Conservation (phyloP, 352 stramenopile species). For the Globisporangium heterothallicum region DNA sequence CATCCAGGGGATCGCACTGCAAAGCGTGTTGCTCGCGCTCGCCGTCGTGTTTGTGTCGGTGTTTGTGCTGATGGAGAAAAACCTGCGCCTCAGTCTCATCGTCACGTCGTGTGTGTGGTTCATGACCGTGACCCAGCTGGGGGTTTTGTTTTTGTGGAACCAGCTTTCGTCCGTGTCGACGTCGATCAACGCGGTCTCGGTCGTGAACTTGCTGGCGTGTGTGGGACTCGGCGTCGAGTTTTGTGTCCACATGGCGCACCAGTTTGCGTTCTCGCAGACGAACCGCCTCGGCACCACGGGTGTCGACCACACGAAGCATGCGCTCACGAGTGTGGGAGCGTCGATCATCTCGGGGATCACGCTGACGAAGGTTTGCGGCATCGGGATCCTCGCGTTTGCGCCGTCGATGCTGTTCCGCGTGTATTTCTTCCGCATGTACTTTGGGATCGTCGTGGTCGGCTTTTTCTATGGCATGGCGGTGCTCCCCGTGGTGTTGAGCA, state of each 20-base stretch:
- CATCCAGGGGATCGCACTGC: constrained; percentile 85
- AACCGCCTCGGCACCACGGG: constrained; percentile 43
- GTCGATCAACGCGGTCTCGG: constrained; percentile 87
- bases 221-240: constrained; percentile 89
- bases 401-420: constrained; percentile 89
- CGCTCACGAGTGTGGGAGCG: constrained; percentile 65
- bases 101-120: constrained; percentile 76
- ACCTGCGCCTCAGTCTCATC: constrained; percentile 53
- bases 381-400: constrained; percentile 85
- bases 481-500: constrained; percentile 75
- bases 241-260: constrained; percentile 80
- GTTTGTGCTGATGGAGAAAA: constrained; percentile 71
- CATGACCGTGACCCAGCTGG: constrained; percentile 73
- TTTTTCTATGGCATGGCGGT: constrained; percentile 82
- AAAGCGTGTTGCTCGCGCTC: constrained; percentile 80
- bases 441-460: constrained; percentile 80
- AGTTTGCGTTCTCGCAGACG: constrained; percentile 65
- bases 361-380: constrained; percentile 89
- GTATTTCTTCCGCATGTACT: constrained; percentile 93
- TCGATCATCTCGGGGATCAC: constrained; percentile 90
- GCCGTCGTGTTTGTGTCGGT: constrained; percentile 75
- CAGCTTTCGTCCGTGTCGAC: constrained; percentile 38
- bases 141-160: constrained; percentile 84
- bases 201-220: constrained; percentile 86
- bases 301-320: constrained; percentile 65